Evolutionary conservation across 371 early-diverging fungal species (phyloP).

Genomic region (Mucor irregularis): DNA sequence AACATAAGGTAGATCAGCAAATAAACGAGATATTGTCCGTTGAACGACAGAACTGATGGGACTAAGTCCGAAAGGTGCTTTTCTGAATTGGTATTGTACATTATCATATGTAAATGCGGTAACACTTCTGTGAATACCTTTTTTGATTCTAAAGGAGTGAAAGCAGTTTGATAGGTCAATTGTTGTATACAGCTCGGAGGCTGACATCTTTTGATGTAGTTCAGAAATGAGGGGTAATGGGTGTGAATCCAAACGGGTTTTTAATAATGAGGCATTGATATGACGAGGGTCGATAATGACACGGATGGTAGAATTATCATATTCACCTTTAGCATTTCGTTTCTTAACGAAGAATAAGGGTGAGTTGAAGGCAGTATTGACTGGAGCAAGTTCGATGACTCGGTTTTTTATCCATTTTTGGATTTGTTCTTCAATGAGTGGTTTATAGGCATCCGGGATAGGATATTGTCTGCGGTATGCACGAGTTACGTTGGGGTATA

Average conservation of each 20-base stretch:
- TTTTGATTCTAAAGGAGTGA: too few species aligned
- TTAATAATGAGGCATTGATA: background rate
- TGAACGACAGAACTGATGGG: background rate
- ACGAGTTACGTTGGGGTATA: background rate
- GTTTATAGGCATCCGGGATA: background rate
- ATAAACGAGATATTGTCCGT: background rate
- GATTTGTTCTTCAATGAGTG: background rate
- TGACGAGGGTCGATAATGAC: background rate
- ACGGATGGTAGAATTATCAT: background rate
- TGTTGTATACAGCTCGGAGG: background rate
- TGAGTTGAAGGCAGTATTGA: background rate
- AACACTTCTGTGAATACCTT: too few species aligned
- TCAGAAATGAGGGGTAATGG: background rate
- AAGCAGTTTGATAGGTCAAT: background rate
- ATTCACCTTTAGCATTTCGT: background rate
- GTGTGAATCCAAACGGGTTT: too few species aligned
- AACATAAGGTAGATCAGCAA: slow-evolving; percentile 3
- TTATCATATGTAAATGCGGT: background rate
- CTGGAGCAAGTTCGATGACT: background rate
- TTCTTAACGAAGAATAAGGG: background rate
- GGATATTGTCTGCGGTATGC: background rate
- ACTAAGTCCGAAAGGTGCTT: background rate
- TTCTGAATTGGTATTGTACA: background rate
- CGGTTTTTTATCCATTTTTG: background rate
- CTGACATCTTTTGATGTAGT: background rate